Percentiles rank a stretch among this genome's conserved stretches.
phyloP scores from a whole-genome alignment of 2,329 filamentous ascomycete genomes.

The Helotiales sp. region DNA sequence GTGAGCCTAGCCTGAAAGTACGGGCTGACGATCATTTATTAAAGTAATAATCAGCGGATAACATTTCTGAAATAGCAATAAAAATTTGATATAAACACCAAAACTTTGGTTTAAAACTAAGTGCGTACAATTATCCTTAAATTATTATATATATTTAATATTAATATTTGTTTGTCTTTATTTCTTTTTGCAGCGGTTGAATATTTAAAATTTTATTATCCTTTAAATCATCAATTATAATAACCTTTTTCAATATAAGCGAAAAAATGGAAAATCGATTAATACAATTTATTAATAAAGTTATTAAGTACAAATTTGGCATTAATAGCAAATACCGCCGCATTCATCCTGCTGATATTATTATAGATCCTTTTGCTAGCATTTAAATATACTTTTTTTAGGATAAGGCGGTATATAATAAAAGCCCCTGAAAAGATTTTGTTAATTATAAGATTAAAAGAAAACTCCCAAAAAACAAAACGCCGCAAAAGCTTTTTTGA shows the following conservation, averaged over 20 bases:
- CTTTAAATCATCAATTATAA: not conserved
- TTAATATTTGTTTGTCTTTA: not conserved
- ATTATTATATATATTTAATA: not conserved
- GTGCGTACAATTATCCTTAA: not conserved
- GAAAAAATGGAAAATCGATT: not conserved
- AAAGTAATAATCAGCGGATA: not conserved
- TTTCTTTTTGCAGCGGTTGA: not conserved
- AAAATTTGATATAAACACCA: not conserved
- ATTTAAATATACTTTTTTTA: not conserved
- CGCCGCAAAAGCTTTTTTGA: not conserved
- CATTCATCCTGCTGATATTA: not conserved
- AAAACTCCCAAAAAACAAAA: not conserved
- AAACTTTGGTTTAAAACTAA: not conserved
- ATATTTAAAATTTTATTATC: not conserved
- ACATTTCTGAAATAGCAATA: not conserved
- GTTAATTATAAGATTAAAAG: not conserved
- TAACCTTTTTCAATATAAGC: not conserved
- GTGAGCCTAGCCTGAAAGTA: not conserved
- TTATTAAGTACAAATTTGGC: slow-evolving; percentile 2
- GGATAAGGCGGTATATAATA: not conserved
- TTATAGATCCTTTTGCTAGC: not conserved
- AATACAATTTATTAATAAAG: not conserved
- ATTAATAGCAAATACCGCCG: not conserved
- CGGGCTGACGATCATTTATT: not conserved
- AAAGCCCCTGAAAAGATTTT: not conserved